Evolutionary conservation across 306 rosid species (phyloP).

Genomic region (Acacia confusa): DNA sequence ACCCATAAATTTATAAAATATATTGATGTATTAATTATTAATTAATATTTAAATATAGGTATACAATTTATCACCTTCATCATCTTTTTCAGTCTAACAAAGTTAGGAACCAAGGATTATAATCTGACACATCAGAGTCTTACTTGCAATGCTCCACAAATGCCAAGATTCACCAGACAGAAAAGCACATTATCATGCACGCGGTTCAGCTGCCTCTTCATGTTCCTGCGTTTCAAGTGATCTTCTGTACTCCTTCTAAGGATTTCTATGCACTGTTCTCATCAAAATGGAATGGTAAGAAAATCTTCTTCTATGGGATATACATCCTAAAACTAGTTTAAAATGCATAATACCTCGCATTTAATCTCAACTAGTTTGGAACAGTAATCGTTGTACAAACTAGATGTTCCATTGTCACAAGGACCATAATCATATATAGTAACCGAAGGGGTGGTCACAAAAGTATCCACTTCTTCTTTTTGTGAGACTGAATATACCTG

Average conservation of each 20-base stretch:
- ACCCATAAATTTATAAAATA: neutral
- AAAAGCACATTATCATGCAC: slow-evolving; percentile 72
- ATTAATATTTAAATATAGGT: neutral
- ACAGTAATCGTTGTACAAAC: slow-evolving; percentile 30
- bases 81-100: slow-evolving; percentile 11
- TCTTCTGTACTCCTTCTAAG: slow-evolving; percentile 49
- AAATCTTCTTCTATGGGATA: slow-evolving; percentile 21
- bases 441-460: slow-evolving; percentile 64
- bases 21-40: neutral
- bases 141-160: slow-evolving; percentile 87
- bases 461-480: slow-evolving; percentile 53
- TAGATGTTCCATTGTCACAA: slow-evolving; percentile 34
- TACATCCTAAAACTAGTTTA: slow-evolving; percentile 26
- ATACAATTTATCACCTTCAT: neutral
- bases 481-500: slow-evolving; percentile 75
- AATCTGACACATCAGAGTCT: slow-evolving; percentile 31
- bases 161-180: slow-evolving; percentile 75
- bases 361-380: slow-evolving; percentile 57
- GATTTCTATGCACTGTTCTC: slow-evolving; percentile 59
- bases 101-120: slow-evolving; percentile 20
- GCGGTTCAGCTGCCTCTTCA: slow-evolving; percentile 65
- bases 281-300: slow-evolving; percentile 34
- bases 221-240: slow-evolving; percentile 53
- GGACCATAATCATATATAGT: slow-evolving; percentile 52
- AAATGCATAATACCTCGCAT: slow-evolving; percentile 62